Evolutionary conservation across 1,284 basidiomycete genomes (phyloP), one percentile per base, ranked within the genome.

Genomic region (Wallemia ichthyophaga): DNA sequence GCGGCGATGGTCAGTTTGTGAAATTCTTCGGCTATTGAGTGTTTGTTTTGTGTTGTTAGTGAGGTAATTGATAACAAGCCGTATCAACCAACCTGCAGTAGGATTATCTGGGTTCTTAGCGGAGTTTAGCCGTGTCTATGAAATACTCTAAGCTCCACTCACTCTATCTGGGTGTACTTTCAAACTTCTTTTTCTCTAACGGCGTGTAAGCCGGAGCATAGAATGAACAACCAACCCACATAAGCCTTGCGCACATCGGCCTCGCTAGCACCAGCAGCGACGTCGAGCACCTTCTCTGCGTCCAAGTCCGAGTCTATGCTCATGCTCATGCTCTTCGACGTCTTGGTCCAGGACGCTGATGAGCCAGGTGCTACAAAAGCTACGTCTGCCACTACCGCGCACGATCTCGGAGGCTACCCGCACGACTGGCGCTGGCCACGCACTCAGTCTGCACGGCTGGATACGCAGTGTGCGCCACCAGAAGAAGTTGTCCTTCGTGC

Each of bases 401-500:
- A 56, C 25, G 27, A 27, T 26, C 7, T 11, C 7, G 25, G 48
- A 21, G 25, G 48, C n/a, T 54, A 5, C 19, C 7, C 9, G 19
- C 11, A 54, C 7, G 48, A 25, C 11, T 21, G 48, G 5, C 48
- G 5, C 48, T 25, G 19, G 23, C 48, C n/a, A 54, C 11, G 1
- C 59, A 21, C 32, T 60, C 27, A 65, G 63, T 9, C 63, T 74
- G 11, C 66, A 79, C 61, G 87, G 85, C 56, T 92, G 86, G 85
- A 73, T 94, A 59, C 82, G 81, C 66, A 83, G 82, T 0, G 75
- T 91, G 55, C 76, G 88, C 48, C 76, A 77, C 28, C 86, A 91
- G 71, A 92, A 92, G 73, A 80, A 81, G 60, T 74, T 89, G 27
- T 75, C 84, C 0, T 94, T 94, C 65, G 81, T 81, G 0, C 80